Conservation (phyloP, 2,329 filamentous ascomycete species). For the Colletotrichum cordylinicola region DNA sequence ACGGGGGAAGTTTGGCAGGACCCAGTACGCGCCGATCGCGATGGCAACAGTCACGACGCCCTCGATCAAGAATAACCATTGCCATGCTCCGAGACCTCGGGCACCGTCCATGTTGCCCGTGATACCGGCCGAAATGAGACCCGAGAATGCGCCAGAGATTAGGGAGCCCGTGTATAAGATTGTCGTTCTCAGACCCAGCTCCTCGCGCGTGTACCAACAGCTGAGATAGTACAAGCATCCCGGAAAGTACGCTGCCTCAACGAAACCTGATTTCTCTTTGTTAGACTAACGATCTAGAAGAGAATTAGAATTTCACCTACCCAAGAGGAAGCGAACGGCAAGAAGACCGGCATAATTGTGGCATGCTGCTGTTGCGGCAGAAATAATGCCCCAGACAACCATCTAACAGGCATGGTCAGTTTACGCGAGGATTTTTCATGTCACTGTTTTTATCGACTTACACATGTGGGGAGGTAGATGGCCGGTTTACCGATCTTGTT, state of each 20-base stretch:
- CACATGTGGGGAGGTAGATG: constrained; percentile 49
- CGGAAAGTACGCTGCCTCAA: constrained; percentile 19
- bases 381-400: constrained; percentile 55
- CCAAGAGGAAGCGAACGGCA: constrained; percentile 36
- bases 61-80: constrained; percentile 76
- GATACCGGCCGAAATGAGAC: constrained; percentile 69
- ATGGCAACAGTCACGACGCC: constrained; percentile 68
- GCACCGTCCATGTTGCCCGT: constrained; percentile 67
- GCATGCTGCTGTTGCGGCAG: constrained; percentile 40
- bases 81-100: constrained; percentile 64
- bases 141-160: constrained; percentile 75
- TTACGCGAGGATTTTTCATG: fast-evolving
- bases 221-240: constrained; percentile 68
- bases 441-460: constrained; percentile 29
- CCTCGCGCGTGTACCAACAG: constrained; percentile 74
- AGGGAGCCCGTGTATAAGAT: constrained; percentile 72
- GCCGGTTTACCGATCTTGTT: constrained; percentile 57
- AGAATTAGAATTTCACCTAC: background rate
- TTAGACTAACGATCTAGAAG: no score
- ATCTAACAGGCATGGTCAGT: background rate
- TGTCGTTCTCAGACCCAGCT: constrained; percentile 69
- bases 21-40: constrained; percentile 60
- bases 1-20: constrained; percentile 71
- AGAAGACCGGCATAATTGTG: constrained; percentile 37
- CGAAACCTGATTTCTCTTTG: background rate